Conservation (phyloP, 2,329 filamentous ascomycete species). For the Bipolaris bicolor region DNA sequence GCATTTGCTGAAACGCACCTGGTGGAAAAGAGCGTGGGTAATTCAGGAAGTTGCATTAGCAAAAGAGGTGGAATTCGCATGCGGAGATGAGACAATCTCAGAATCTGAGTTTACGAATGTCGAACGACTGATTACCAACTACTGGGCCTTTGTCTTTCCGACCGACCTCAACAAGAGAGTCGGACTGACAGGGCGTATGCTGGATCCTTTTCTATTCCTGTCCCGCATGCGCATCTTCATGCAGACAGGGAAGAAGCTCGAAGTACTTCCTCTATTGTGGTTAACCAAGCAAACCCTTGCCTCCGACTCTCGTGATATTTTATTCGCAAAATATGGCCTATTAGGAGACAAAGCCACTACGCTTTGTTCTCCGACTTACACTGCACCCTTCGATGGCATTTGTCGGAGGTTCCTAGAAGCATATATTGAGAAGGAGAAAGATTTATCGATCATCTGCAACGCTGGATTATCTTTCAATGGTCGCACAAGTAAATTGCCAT, state of each 20-base stretch:
- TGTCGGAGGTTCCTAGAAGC: neutral
- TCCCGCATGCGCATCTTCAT: neutral
- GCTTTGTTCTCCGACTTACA: neutral
- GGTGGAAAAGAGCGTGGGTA: slow-evolving; percentile 1
- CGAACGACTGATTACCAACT: neutral
- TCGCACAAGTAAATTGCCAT: neutral
- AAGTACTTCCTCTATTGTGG: neutral
- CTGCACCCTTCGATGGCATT: neutral
- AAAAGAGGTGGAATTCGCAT: neutral
- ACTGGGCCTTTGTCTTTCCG: neutral
- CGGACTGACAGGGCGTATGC: neutral
- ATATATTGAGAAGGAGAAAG: neutral
- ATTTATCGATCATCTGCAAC: neutral
- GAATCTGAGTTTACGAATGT: slow-evolving; percentile 1
- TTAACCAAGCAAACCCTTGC: neutral
- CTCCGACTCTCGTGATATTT: neutral
- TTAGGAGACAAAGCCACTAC: neutral
- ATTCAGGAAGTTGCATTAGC: neutral
- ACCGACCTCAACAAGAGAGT: neutral
- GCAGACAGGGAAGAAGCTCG: neutral
- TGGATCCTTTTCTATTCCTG: neutral
- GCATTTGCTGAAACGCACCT: neutral
- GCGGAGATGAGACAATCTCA: neutral
- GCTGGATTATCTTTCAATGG: neutral
- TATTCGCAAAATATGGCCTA: neutral